Evolutionary conservation across 192 early-diverging fungal species (phyloP).

Genomic region (Geosiphon pyriformis): DNA sequence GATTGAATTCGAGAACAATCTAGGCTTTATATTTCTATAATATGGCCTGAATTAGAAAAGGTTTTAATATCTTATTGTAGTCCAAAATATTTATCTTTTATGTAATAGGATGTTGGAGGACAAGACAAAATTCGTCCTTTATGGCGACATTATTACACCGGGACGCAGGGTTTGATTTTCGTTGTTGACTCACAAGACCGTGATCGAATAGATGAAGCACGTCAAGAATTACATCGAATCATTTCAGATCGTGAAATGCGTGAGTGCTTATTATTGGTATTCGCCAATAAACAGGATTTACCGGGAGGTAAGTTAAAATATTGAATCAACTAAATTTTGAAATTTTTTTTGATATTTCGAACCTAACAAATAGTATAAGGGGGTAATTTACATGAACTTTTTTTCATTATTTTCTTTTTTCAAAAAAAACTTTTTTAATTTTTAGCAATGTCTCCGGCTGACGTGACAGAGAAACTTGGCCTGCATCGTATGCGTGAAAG

Average conservation of each 20-base stretch:
- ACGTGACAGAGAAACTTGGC: slow-evolving; percentile 88
- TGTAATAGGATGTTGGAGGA: slow-evolving; percentile 85
- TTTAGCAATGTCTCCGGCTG: slow-evolving; percentile 87
- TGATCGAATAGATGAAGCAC: slow-evolving; percentile 82
- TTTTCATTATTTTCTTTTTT: not conserved
- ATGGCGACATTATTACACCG: slow-evolving; percentile 83
- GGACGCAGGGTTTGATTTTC: slow-evolving; percentile 81
- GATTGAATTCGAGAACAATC: too few species aligned
- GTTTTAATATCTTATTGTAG: too few species aligned
- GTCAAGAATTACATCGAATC: slow-evolving; percentile 77
- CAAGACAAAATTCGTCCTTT: slow-evolving; percentile 88
- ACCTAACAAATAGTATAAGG: too few species aligned
- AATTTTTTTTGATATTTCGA: too few species aligned
- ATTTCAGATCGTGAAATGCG: slow-evolving; percentile 81
- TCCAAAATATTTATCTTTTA: too few species aligned
- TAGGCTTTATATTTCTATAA: too few species aligned
- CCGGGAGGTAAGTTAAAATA: slow-evolving; percentile 38
- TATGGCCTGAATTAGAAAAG: too few species aligned
- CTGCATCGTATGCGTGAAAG: slow-evolving; percentile 81
- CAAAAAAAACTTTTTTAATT: not conserved
- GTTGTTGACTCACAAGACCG: slow-evolving; percentile 85
- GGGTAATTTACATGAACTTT: too few species aligned
- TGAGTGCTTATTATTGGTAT: slow-evolving; percentile 73
- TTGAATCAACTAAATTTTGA: too few species aligned
- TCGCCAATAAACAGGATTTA: slow-evolving; percentile 81